These are phyloP conservation scores for Melastoma malabathricum DNA, from an alignment of 345 rosid genomes.

Conservation along the genomic window DNA sequence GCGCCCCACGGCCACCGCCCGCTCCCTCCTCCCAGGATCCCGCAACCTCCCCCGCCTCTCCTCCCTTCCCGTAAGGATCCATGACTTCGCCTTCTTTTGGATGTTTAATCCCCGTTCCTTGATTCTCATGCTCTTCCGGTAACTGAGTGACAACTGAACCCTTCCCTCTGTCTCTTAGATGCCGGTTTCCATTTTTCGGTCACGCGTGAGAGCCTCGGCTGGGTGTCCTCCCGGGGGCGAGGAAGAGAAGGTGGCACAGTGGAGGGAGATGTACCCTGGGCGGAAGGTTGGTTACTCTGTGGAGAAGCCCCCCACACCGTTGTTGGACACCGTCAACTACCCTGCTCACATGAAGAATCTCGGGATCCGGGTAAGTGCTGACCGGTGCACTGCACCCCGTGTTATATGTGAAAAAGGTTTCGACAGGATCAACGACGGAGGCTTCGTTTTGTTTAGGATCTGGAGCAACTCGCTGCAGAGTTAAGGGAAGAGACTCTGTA, in stretches of 20 bases:
- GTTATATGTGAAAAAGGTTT: too few relatives aligned
- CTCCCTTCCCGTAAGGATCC: too few relatives aligned
- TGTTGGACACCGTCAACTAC: conserved; percentile 56
- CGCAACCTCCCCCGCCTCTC: too few relatives aligned
- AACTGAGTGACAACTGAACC: too few relatives aligned
- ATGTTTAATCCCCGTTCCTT: too few relatives aligned
- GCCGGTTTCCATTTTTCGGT: conserved; percentile 13
- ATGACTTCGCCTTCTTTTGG: too few relatives aligned
- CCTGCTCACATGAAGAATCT: conserved; percentile 72
- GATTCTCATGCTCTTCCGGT: too few relatives aligned
- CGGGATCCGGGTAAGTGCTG: conserved; percentile 25
- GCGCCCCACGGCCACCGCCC: too few relatives aligned
- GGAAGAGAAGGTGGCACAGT: conserved; percentile 16
- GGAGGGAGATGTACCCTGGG: conserved; percentile 19
- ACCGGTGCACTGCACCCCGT: too few relatives aligned
- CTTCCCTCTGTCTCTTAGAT: too few relatives aligned
- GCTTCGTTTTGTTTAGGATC: conserved; percentile 25
- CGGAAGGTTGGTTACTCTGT: conserved; percentile 33
- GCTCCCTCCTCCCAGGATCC: too few relatives aligned
- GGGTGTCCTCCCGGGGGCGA: conserved; percentile 17
- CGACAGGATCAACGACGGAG: too few relatives aligned
- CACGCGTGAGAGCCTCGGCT: conserved; percentile 23
- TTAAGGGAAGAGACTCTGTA: conserved; percentile 46
- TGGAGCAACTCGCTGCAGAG: conserved; percentile 55
- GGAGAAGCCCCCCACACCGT: conserved; percentile 51